Evolutionary conservation across 345 rosid species (phyloP), one percentile per base, ranked within the genome.

Genomic region (Populus davidiana): DNA sequence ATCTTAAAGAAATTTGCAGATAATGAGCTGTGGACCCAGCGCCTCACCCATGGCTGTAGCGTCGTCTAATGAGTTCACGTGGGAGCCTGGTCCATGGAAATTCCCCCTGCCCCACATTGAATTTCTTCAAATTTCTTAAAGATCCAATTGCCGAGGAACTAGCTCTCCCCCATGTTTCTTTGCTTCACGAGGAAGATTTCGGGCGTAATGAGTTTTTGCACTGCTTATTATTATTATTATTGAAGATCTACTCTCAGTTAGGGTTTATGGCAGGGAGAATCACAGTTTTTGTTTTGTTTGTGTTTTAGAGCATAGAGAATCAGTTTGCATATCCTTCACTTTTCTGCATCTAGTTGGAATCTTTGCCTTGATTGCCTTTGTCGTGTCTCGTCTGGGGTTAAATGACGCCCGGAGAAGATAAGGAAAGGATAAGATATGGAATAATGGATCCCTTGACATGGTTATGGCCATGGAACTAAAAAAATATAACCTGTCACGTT

Each of bases 11-110:
- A 25, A 47, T 3, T 69, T 6, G 39, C 8, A 18, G 16, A 12
- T 70, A 5, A 52, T 52, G 78, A 70, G 70, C 23, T 56, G 36
- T 49, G 71, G 75, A 25, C 18, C 71, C 80, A 35, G 21, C 16
- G 43, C 18, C 39, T 36, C 23, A 43, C 69, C 47, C 36, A 2
- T 0, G 9, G 1, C 44, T 18, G 68, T n/a, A 66, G 6, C 67
- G 35, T 27, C 67, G 35, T 27, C 17, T 25, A 59, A 12, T 20
- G 21, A 14, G 17, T 31, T 67, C 78, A 66, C 64, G 49, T 47
- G 77, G 70, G 38, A 6, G 21, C 4, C 35, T 16, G 21, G 12
- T 47, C 73, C 73, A 20, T 3, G 50, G 0, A 27, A 27, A 13
- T 0, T 13, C 16, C 50, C 17, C 50, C 1, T 12, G 4, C 50